Conservation (phyloP, 1,284 basidiomycete genomes). For the Tylopilus sp. region DNA sequence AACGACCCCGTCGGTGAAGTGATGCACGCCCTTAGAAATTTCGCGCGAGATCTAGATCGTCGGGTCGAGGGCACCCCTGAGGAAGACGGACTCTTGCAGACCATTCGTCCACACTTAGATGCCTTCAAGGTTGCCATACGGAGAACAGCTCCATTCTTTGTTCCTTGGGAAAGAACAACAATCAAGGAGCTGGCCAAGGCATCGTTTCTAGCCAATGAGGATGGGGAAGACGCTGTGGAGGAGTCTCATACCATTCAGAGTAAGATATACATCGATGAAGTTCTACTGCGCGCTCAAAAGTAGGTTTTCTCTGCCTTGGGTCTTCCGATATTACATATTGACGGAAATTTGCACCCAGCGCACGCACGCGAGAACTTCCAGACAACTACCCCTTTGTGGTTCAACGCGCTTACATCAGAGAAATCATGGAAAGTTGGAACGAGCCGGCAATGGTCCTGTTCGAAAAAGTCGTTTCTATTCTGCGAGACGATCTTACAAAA, state of each 20-base stretch:
- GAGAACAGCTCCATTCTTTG: constrained; percentile 48
- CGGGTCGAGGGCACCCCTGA: constrained; percentile 51
- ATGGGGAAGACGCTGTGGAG: constrained; percentile 14
- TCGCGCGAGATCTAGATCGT: constrained; percentile 41
- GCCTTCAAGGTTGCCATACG: constrained; percentile 46
- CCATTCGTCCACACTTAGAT: constrained; percentile 46
- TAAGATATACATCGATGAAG: constrained; percentile 54
- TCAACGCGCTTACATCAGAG: constrained; percentile 45
- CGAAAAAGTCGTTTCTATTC: constrained; percentile 37
- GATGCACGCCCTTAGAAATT: constrained; percentile 41
- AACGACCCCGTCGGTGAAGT: constrained; percentile 54
- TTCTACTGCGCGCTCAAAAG: constrained; percentile 45
- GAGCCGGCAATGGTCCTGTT: constrained; percentile 47
- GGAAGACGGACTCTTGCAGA: constrained; percentile 48
- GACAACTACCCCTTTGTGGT: constrained; percentile 62
- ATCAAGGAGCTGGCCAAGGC: constrained; percentile 10
- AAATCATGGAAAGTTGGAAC: constrained; percentile 47
- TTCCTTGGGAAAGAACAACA: constrained; percentile 30
- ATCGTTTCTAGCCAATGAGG: constrained; percentile 45
- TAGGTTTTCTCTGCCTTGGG: constrained; percentile 29
- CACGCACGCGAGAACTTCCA: constrained; percentile 63
- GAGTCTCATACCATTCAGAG: constrained; percentile 7
- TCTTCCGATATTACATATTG: background rate
- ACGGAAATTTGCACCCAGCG: constrained; percentile 36
- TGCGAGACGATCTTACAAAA: constrained; percentile 39